phyloP scores from a whole-genome alignment of 371 early-diverging fungal genomes.

The Chytridium lagenaria region DNA sequence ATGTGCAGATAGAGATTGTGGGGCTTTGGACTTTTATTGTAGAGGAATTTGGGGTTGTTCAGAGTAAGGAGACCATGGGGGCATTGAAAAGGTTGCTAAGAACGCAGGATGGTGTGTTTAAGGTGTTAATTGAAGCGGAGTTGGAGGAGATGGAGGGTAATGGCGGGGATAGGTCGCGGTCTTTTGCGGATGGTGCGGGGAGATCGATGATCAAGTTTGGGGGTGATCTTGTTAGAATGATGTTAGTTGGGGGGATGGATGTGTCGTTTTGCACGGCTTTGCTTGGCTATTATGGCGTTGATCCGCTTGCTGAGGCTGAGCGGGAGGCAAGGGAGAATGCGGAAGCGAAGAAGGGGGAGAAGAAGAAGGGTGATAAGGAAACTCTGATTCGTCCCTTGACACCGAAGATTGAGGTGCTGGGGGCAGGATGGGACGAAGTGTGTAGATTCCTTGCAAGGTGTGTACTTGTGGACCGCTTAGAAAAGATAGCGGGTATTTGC shows the following conservation, averaged over 20 bases:
- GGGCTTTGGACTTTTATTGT: background rate
- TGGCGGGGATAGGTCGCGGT: background rate
- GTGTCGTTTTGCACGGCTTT: slow-evolving; percentile 11
- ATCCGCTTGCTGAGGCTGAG: background rate
- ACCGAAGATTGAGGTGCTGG: slow-evolving; percentile 24
- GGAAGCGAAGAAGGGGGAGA: background rate
- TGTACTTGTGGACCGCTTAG: slow-evolving; percentile 22
- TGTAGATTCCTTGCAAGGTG: slow-evolving; percentile 14
- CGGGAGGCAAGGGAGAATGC: background rate
- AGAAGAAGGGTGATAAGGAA: background rate
- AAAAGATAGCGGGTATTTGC: background rate
- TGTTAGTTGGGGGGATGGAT: slow-evolving; percentile 14
- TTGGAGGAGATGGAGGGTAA: background rate
- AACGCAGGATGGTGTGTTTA: background rate
- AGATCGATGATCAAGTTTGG: background rate
- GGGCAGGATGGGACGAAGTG: slow-evolving; percentile 33
- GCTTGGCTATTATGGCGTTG: slow-evolving; percentile 35
- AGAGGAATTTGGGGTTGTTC: background rate
- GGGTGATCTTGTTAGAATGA: background rate
- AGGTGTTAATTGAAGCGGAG: background rate
- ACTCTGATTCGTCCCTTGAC: background rate
- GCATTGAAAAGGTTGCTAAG: background rate
- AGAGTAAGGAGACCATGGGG: background rate
- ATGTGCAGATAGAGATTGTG: slow-evolving; percentile 23
- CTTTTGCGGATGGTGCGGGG: background rate